Conservation (phyloP, 164 flowering plant species). For the Saururus chinensis region DNA sequence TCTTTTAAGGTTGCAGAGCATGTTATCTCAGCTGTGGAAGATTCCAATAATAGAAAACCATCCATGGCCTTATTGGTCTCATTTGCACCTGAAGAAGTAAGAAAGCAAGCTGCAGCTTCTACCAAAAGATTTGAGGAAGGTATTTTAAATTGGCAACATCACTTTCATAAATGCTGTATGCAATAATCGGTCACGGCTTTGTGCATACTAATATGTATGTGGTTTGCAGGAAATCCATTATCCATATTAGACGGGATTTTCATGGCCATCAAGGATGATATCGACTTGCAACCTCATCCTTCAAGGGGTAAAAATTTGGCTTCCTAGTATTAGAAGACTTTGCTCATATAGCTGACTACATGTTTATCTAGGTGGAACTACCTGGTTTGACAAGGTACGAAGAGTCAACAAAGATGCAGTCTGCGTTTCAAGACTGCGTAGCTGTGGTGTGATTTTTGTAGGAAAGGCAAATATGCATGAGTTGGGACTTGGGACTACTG, state of each 20-base stretch:
- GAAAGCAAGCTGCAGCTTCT: slow-evolving; percentile 92
- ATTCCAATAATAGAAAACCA: slow-evolving; percentile 45
- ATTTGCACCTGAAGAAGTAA: slow-evolving; percentile 56
- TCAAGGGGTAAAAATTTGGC: slow-evolving; percentile 57
- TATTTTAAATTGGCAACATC: slow-evolving; percentile 10
- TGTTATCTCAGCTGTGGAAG: slow-evolving; percentile 58
- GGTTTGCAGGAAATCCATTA: slow-evolving; percentile 53
- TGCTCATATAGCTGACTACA: slow-evolving; percentile 6
- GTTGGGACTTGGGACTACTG: slow-evolving; percentile 86
- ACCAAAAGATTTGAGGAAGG: slow-evolving; percentile 87
- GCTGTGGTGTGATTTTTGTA: slow-evolving; percentile 76
- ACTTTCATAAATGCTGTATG: not conserved
- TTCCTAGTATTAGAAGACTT: slow-evolving; percentile 77
- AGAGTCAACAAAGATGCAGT: slow-evolving; percentile 59
- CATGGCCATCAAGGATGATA: slow-evolving; percentile 93
- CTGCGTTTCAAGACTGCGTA: slow-evolving; percentile 70
- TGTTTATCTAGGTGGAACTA: slow-evolving; percentile 56
- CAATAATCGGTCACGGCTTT: not conserved
- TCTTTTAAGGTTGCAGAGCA: slow-evolving; percentile 70
- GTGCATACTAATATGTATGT: not conserved
- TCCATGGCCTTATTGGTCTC: slow-evolving; percentile 56
- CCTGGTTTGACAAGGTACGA: slow-evolving; percentile 76
- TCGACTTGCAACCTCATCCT: slow-evolving; percentile 77
- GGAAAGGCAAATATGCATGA: slow-evolving; percentile 99
- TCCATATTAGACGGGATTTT: slow-evolving; percentile 88